phyloP scores from a whole-genome alignment of 306 rosid genomes.

The Crataegus laevigata region DNA sequence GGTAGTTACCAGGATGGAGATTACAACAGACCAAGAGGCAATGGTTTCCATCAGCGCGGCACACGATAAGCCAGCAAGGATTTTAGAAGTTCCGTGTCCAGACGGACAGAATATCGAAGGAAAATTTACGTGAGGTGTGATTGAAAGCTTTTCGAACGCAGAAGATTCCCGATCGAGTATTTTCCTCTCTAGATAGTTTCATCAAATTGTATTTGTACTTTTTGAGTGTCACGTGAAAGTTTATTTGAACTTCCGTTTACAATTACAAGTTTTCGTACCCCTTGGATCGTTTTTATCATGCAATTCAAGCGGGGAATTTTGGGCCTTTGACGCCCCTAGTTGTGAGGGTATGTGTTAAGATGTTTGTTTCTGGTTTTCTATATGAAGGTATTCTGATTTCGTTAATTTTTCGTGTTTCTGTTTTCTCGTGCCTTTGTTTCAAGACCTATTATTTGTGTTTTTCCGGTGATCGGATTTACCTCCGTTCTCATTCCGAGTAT shows the following conservation, averaged over 20 bases:
- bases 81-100: neutral
- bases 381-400: neutral
- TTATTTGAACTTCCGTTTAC: conserved; percentile 24
- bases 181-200: conserved; percentile 31
- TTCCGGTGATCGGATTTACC: neutral
- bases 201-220: conserved; percentile 24
- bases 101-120: neutral
- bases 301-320: conserved; percentile 63
- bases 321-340: conserved; percentile 33
- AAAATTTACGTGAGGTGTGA: conserved; percentile 26
- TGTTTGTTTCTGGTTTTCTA: conserved; percentile 22
- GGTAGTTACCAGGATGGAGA: conserved; percentile 62
- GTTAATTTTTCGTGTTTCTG: neutral
- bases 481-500: neutral
- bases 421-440: neutral
- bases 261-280: conserved; percentile 30
- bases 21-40: conserved; percentile 54
- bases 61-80: conserved; percentile 35
- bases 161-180: conserved; percentile 10
- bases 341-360: conserved; percentile 25
- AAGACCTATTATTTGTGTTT: neutral
- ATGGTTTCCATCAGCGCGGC: conserved; percentile 66
- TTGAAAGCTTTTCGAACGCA: conserved; percentile 20
- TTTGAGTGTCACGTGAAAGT: conserved; percentile 33
- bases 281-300: conserved; percentile 59